Evolutionary conservation across 106 monocot species (phyloP).

Genomic region (Allium cepa): DNA sequence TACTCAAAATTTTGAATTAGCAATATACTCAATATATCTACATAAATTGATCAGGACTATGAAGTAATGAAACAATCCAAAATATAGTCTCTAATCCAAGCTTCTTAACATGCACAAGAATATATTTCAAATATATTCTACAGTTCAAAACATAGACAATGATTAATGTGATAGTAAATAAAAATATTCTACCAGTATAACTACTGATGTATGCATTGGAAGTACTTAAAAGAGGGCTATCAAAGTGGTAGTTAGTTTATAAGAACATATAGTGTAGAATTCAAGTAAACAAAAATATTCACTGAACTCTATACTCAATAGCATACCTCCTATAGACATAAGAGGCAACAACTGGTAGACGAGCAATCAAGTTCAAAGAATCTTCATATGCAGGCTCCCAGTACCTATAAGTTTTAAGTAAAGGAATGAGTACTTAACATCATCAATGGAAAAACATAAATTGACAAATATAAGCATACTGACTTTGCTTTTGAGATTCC

Average conservation of each 20-base stretch:
- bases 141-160: neutral
- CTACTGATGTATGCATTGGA: neutral
- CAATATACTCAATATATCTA: too few species aligned
- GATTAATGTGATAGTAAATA: too few species aligned
- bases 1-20: too few species aligned
- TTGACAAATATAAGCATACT: conserved; percentile 1
- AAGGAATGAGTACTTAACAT: neutral
- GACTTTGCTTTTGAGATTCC: conserved; percentile 41
- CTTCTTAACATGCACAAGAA: neutral
- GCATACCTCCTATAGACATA: conserved; percentile 88
- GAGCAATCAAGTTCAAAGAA: conserved; percentile 83
- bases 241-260: too few species aligned
- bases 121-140: neutral
- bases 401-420: conserved; percentile 37
- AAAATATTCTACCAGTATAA: neutral
- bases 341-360: conserved; percentile 71
- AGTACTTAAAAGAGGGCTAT: too few species aligned
- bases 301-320: neutral
- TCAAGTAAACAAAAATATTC: neutral
- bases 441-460: neutral
- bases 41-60: neutral
- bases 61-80: neutral
- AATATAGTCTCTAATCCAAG: neutral
- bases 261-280: too few species aligned
- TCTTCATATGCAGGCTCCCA: conserved; percentile 99